phyloP scores from a whole-genome alignment of 129 eudicot genomes.

The Silybum marianum region DNA sequence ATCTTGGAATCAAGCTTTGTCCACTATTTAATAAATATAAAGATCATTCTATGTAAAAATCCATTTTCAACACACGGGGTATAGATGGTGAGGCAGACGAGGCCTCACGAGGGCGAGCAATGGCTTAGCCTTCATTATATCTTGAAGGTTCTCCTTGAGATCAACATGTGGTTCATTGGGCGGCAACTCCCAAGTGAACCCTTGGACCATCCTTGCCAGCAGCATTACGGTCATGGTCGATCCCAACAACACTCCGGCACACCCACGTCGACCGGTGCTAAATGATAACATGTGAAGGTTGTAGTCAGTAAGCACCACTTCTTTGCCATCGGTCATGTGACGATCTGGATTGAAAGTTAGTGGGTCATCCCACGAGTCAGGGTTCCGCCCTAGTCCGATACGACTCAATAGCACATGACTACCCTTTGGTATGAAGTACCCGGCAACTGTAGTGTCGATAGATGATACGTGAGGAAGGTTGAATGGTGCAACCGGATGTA shows the following conservation, averaged over 20 bases:
- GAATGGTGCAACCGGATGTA: slow-evolving; percentile 34
- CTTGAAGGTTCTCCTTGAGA: slow-evolving; percentile 8
- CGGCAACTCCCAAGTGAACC: slow-evolving; percentile 29
- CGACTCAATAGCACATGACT: slow-evolving; percentile 33
- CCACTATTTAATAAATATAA: too few relatives aligned
- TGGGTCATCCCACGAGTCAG: slow-evolving; percentile 24
- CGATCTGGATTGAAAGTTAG: slow-evolving; percentile 28
- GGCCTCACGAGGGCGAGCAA: slow-evolving; percentile 24
- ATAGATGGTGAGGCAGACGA: slow-evolving; percentile 22
- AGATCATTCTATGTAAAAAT: too few relatives aligned
- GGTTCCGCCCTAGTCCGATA: slow-evolving; percentile 25
- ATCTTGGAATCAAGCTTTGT: too few relatives aligned
- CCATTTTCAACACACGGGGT: neutral
- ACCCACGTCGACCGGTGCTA: slow-evolving; percentile 36
- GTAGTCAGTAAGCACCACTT: slow-evolving; percentile 26
- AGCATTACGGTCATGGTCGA: slow-evolving; percentile 28
- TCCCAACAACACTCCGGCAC: slow-evolving; percentile 25
- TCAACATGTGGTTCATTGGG: slow-evolving; percentile 11
- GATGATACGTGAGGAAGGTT: slow-evolving; percentile 29
- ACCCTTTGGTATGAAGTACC: slow-evolving; percentile 35
- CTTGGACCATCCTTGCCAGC: slow-evolving; percentile 33
- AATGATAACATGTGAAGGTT: slow-evolving; percentile 20
- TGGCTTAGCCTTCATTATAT: slow-evolving; percentile 23
- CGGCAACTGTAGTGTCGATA: slow-evolving; percentile 9
- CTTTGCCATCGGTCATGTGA: neutral